A percentile compares a stretch with the other conserved stretches of the same genome.
Conservation (phyloP, 352 stramenopile species). For the Pythium vanterpoolii region DNA sequence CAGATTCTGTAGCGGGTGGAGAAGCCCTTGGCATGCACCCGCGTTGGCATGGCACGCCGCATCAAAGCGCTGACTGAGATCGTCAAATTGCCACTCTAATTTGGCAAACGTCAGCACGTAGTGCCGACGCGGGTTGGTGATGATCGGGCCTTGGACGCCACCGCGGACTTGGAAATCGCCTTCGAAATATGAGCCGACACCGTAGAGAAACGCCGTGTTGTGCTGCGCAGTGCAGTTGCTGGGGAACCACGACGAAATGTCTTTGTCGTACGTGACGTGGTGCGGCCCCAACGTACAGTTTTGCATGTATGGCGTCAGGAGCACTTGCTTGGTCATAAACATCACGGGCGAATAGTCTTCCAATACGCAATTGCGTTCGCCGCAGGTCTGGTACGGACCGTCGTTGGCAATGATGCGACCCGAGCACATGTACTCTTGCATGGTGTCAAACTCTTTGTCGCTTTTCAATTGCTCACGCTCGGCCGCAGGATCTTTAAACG, state of each 20-base stretch:
- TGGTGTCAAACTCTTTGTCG: not conserved
- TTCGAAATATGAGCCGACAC: constrained; percentile 37
- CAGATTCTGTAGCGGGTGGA: constrained; percentile 34
- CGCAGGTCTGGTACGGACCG: not conserved
- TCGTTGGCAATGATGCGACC: constrained; percentile 32
- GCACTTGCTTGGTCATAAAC: constrained; percentile 36
- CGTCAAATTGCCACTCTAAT: constrained; percentile 30
- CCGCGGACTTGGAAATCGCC: constrained; percentile 20
- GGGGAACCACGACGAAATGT: constrained; percentile 36
- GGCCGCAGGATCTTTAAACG: not conserved
- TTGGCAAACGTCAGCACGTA: constrained; percentile 39
- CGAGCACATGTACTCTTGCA: constrained; percentile 2
- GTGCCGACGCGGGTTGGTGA: constrained; percentile 34
- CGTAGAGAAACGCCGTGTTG: constrained; percentile 35
- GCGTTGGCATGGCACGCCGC: constrained; percentile 26
- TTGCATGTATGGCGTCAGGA: constrained; percentile 31
- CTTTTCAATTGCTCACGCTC: not conserved
- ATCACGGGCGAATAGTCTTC: constrained; percentile 28
- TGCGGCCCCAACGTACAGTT: constrained; percentile 25
- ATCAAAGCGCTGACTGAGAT: constrained; percentile 30
- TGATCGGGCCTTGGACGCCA: constrained; percentile 15
- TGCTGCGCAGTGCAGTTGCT: constrained; percentile 21
- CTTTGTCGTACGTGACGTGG: constrained; percentile 32
- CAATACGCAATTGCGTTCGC: constrained; percentile 35
- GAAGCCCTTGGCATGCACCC: constrained; percentile 30